Conservation (phyloP, 495 filamentous ascomycete species). For the Pseudevernia furfuracea region DNA sequence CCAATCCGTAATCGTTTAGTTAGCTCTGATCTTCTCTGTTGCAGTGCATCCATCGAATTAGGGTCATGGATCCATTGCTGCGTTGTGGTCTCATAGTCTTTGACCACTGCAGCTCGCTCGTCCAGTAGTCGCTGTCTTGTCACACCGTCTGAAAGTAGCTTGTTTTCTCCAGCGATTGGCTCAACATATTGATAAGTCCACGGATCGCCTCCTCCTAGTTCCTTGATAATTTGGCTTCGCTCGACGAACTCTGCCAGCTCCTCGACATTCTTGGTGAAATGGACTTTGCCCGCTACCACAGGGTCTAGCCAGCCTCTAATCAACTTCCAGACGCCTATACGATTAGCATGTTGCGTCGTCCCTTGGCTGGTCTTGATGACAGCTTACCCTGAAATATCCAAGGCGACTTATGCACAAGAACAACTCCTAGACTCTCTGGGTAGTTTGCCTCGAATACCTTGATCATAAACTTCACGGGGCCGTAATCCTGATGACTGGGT, state of each 20-base stretch:
- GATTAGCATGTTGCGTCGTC: conserved; percentile 15
- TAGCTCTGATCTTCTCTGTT: conserved; percentile 43
- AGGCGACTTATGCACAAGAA: conserved; percentile 93
- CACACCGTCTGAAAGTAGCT: conserved; percentile 56
- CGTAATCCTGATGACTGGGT: conserved; percentile 60
- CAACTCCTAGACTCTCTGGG: conserved; percentile 81
- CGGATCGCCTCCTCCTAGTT: conserved; percentile 74
- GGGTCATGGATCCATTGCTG: conserved; percentile 50
- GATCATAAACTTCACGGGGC: conserved; percentile 97
- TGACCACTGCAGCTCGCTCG: conserved; percentile 48
- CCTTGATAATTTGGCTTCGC: conserved; percentile 61
- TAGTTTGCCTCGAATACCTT: conserved; percentile 99
- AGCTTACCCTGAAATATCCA: conserved; percentile 87
- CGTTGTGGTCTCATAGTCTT: conserved; percentile 58
- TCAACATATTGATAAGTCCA: conserved; percentile 78
- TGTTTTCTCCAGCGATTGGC: conserved; percentile 64
- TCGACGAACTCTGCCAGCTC: conserved; percentile 76
- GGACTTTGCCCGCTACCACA: conserved; percentile 87
- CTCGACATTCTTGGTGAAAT: conserved; percentile 78
- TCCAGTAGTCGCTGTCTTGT: conserved; percentile 55
- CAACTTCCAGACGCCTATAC: conserved; percentile 69
- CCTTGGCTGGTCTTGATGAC: not conserved
- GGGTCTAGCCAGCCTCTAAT: conserved; percentile 96
- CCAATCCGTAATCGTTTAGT: conserved; percentile 57
- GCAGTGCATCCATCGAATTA: conserved; percentile 27